Evolutionary conservation across 176 grass and related monocot species (phyloP).

Genomic region (Triticum monococcum): DNA sequence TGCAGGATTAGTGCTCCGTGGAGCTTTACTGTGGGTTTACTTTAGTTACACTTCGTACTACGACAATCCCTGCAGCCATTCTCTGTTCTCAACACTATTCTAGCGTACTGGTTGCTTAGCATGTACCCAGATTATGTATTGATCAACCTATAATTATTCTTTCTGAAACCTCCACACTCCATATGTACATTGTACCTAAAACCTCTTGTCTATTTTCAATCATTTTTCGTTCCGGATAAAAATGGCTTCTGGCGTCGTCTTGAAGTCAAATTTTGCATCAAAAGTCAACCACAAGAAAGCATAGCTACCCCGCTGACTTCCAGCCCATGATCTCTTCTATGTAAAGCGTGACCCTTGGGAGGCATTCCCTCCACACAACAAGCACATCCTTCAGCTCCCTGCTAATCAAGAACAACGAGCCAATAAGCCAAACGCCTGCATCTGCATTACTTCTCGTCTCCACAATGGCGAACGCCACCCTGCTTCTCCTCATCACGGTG

Average conservation of each 20-base stretch:
- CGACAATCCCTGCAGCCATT: no score
- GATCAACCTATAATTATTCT: background rate
- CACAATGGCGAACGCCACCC: background rate
- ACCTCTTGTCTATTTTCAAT: background rate
- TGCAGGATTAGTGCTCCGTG: background rate
- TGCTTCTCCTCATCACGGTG: background rate
- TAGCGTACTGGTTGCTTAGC: no score
- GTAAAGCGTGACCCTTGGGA: background rate
- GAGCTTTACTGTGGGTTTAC: background rate
- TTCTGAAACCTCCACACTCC: background rate
- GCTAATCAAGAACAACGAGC: background rate
- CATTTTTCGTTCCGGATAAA: background rate
- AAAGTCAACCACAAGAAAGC: background rate
- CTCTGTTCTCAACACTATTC: no score
- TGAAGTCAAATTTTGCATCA: background rate
- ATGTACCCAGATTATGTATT: no score
- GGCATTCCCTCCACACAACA: background rate
- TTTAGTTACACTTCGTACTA: no score
- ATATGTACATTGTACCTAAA: background rate
- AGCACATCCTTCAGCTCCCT: background rate
- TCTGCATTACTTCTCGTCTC: background rate
- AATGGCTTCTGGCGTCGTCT: background rate
- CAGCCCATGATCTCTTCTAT: background rate
- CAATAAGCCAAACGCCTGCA: background rate
- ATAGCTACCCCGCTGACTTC: background rate